Evolutionary conservation across 2,329 filamentous ascomycete genomes (phyloP), one percentile per base, ranked within the genome.

Genomic region (Ceratocystis destructans): DNA sequence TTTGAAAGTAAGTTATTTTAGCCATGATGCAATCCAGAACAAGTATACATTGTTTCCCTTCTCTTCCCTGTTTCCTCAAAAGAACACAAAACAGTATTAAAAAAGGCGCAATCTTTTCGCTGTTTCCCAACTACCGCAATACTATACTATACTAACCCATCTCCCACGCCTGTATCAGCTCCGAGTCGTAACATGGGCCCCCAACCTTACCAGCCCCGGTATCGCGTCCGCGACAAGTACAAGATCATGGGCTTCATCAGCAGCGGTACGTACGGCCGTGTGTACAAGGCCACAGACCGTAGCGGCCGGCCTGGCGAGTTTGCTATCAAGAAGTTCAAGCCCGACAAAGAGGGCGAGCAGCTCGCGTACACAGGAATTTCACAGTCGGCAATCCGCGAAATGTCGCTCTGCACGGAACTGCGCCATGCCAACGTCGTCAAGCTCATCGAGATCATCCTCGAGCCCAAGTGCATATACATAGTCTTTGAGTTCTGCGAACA

Each of bases 301-400:
- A 65, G 65, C 67, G 84, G 86, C 71, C 79, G 86, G 74, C 77
- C 84, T 64, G 89, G 89, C 69, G 90, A 96, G 73, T 96, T 96
- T 73, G 94, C 94, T 71, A 99, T 99, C 79, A 99, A 99, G 75
- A 99, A 99, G 83, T 96, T 96, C 83, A 96, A 96, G 79, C 92
- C 92, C 6, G 94, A 99, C 76, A 99, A 97, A 78, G 94, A 99
- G 77, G 94, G 94, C 67, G 94, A 99, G 75, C 84, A 88, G 72
- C 80, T 96, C 61, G 89, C 95, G 72, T 99, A 99, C 76, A 97
- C 94, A 0, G 94, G 94, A 69, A 96, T 99, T 70, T 97, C 94
- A 0, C 94, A 99, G 75, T 96, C 92, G 15, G 94, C 94, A 3
- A 90, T 96, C 70, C 89, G 94, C 64, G 94, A 99, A 76, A 99